phyloP scores from a whole-genome alignment of 306 rosid genomes.

The Cicer bijugum region DNA sequence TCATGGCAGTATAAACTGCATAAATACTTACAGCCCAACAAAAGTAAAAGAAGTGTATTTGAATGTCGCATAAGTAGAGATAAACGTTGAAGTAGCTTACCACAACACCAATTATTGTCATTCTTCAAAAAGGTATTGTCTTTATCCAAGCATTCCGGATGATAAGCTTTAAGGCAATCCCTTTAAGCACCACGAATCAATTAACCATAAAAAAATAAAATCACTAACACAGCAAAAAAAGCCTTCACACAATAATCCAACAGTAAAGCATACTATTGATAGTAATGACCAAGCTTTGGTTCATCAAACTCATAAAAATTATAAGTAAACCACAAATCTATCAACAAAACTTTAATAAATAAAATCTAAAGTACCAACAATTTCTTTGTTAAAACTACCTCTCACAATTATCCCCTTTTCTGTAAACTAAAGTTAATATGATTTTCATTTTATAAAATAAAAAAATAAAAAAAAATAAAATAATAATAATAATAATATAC shows the following conservation, averaged over 20 bases:
- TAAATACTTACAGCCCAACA: constrained; percentile 12
- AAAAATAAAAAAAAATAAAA: too few species aligned
- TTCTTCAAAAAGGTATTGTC: constrained; percentile 55
- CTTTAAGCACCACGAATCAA: constrained; percentile 54
- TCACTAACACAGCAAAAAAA: constrained; percentile 17
- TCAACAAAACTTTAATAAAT: not conserved
- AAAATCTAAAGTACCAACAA: constrained; percentile 12
- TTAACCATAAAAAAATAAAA: constrained; percentile 25
- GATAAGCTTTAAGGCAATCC: constrained; percentile 75
- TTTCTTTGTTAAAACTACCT: constrained; percentile 35
- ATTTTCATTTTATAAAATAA: not conserved
- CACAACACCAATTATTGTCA: constrained; percentile 52
- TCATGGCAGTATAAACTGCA: constrained; percentile 24
- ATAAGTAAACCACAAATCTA: not conserved
- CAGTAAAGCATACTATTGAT: constrained; percentile 24
- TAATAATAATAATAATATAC: too few species aligned
- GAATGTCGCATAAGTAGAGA: constrained; percentile 32
- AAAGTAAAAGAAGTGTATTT: constrained; percentile 29
- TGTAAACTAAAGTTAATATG: not conserved
- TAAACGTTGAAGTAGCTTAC: constrained; percentile 59
- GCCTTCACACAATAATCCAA: constrained; percentile 2
- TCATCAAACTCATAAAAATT: constrained; percentile 9
- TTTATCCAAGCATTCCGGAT: constrained; percentile 56
- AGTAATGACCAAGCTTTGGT: not conserved
- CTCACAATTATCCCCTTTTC: not conserved